Base-by-base conservation (phyloP, 352 stramenopile species). In the Pythium grandisporangium region DNA sequence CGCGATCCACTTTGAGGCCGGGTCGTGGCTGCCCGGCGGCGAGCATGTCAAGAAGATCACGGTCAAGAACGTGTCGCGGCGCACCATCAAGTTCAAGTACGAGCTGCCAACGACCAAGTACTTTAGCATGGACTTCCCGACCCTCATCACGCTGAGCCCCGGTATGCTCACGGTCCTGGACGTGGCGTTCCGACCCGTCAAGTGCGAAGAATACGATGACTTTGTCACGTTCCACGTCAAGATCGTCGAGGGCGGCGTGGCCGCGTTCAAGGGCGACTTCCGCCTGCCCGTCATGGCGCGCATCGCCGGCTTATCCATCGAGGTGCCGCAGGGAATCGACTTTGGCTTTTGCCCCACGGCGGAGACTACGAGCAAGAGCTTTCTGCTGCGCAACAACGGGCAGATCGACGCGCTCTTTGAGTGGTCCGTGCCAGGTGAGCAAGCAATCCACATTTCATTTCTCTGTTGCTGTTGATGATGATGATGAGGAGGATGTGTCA, bases 111-210 rank as follows among this genome's bases (percentile, higher is more conserved):
- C 60, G 40, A 95, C 88, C 42, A 93, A 95, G 53, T 96, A 93
- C 58, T 97, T 97, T 43, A 96, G 79, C 42, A 93, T 97, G 78
- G 77, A 89, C 38, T 97, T 96, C 60, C 90, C 92, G 16, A 81
- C 86, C 19, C 51, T 91, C 16, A 84, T 90, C 24, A 91, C 70
- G 17, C 74, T 97, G 17, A 94, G 72, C 37, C 85, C 86, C 3
- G 89, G 87, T 32, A 96, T 93, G 65, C 60, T 70, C 29, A 78
- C 76, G 23, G 64, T 72, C 25, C 58, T 97, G 7, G 79, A 96
- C 45, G 79, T 97, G 23, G 72, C 83, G 3, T 97, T 97, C 51
- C 75, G 90, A 0, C 90, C 90, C 5, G 63, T 96, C 8, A 77
- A 85, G 34, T 57, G 81, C 43, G 86, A 96, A 37, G 79, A 87